Evolutionary conservation across 2,329 filamentous ascomycete species (phyloP).

Genomic region (Neonectria magnoliae): DNA sequence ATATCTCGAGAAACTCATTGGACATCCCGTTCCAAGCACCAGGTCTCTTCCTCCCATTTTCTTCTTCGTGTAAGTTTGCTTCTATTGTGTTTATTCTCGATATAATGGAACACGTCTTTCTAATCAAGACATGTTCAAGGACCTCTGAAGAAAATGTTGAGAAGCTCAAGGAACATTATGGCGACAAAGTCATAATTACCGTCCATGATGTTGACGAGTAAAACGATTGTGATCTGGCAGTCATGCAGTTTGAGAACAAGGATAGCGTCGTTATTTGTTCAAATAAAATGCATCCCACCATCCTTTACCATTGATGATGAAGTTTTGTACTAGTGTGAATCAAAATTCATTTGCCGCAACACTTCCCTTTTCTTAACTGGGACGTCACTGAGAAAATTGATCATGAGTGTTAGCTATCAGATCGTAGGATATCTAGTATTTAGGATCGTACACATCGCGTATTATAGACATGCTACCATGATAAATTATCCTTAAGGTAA

Average conservation of each 20-base stretch:
- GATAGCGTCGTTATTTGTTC: neutral
- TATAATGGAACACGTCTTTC: neutral
- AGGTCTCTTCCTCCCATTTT: neutral
- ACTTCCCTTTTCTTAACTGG: no score
- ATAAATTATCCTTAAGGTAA: no score
- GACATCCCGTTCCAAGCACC: neutral
- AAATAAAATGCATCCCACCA: neutral
- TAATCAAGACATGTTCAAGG: neutral
- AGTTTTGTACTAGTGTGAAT: no score
- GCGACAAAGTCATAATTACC: neutral
- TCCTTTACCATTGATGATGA: no score
- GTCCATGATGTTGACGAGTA: neutral
- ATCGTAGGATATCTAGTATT: no score
- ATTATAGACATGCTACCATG: no score
- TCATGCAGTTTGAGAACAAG: neutral
- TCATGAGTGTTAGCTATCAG: no score
- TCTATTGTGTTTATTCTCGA: neutral
- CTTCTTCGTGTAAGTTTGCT: neutral
- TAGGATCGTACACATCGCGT: no score
- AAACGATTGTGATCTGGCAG: neutral
- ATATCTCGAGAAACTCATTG: neutral
- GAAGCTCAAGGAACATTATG: neutral
- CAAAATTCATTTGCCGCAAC: no score
- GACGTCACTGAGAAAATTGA: no score
- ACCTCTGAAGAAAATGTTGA: neutral